Evolutionary conservation across 495 filamentous ascomycete species (phyloP), one percentile per base, ranked within the genome.

Genomic region (Penicillium pancosmium): DNA sequence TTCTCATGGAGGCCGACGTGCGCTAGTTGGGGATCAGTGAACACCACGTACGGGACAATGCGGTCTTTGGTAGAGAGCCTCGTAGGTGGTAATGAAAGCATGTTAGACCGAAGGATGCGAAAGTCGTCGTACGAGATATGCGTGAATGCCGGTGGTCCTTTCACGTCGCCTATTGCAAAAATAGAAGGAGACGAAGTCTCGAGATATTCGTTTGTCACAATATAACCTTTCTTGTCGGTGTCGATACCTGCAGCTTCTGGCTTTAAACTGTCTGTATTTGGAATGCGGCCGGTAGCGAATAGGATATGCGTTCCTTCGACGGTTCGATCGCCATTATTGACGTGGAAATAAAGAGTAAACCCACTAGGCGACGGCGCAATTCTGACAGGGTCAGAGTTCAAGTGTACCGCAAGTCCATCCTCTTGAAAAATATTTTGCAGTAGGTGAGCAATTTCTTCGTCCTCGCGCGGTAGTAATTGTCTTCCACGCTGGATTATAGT

Each of bases 61-160:
- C 73, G 73, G 49, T 73, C 66, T n/a, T 50, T 44, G 4, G 66
- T 78, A 15, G 68, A 73, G 10, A 51, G 52, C 31, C 43, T 46
- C 5, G 48, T 21, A 33, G 36, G 50, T 8, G 35, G 54, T 19
- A 50, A 76, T 40, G 57, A 80, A 23, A 23, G 23, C 23, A 23
- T 55, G 60, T 80, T 78, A 55, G 64, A 56, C 36, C 73, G 68
- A 38, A 83, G 36, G 62, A 83, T 79, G 52, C 82, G 80, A 54
- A 78, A 83, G 63, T 83, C 80, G 63, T 84, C 80, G 68, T 82
- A 83, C 0, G 77, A 78, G 50, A 83, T 71, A 66, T 84, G 81
- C 4, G 80, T 83, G 67, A 84, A 84, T 5, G 79, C 79, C 10
- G 81, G 81, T 5, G 73, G 74, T 35, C 78, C 79, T 51, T 81